Evolutionary conservation across 2,329 filamentous ascomycete genomes (phyloP).

Genomic region (Pseudopithomyces maydicus): DNA sequence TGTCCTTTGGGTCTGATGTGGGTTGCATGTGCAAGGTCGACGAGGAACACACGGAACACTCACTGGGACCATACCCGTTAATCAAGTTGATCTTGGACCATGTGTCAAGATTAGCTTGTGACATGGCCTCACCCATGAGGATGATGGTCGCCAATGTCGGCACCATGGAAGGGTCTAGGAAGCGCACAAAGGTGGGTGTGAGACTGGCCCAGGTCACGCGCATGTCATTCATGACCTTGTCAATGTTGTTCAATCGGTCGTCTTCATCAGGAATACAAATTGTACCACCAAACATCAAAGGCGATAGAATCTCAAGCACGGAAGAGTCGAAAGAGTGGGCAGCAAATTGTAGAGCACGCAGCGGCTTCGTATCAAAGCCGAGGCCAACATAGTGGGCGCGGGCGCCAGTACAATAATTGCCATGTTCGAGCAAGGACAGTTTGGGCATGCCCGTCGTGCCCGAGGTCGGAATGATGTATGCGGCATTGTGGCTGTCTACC

Average conservation of each 20-base stretch:
- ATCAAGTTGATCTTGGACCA: conserved; percentile 27
- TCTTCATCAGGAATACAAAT: conserved; percentile 43
- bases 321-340: conserved; percentile 32
- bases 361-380: conserved; percentile 15
- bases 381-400: conserved; percentile 20
- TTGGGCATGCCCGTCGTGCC: conserved; percentile 31
- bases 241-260: conserved; percentile 50
- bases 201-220: conserved; percentile 21
- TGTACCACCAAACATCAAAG: conserved; percentile 27
- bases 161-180: conserved; percentile 35
- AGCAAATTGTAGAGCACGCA: conserved; percentile 28
- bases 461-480: conserved; percentile 30
- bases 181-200: conserved; percentile 35
- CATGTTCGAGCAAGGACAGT: conserved; percentile 26
- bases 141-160: conserved; percentile 46
- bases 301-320: conserved; percentile 22
- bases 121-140: conserved; percentile 38
- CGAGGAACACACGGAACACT: conserved; percentile 26
- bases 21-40: conserved; percentile 10
- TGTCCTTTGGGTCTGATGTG: conserved; percentile 22
- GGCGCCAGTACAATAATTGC: conserved; percentile 23
- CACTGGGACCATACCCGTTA: conserved; percentile 34
- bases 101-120: conserved; percentile 25
- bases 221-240: conserved; percentile 34
- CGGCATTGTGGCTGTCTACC: conserved; percentile 21